Percentiles rank a stretch among this genome's conserved stretches.
Evolutionary conservation across 2,329 filamentous ascomycete species (phyloP).

Genomic region (Bipolaris sorokiniana): DNA sequence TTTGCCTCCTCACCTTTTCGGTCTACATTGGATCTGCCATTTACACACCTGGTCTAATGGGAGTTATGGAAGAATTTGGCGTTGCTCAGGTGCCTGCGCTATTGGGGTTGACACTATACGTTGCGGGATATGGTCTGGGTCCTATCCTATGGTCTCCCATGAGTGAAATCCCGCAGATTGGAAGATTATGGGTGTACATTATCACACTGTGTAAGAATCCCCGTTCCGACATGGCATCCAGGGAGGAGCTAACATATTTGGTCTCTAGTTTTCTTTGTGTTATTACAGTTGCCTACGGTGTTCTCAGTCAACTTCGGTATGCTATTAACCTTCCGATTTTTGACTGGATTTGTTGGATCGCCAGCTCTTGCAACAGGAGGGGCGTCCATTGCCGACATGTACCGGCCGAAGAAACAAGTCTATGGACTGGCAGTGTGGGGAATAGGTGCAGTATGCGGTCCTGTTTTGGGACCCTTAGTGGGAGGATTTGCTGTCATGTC

Average conservation of each 20-base stretch:
- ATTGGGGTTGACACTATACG: constrained; percentile 52
- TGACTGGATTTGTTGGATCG: constrained; percentile 57
- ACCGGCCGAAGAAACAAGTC: constrained; percentile 46
- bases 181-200: constrained; percentile 50
- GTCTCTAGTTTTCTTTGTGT: constrained; percentile 51
- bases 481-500: constrained; percentile 50
- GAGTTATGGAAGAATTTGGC: constrained; percentile 59
- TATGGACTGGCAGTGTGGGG: constrained; percentile 52
- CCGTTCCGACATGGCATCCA: no score
- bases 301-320: constrained; percentile 58
- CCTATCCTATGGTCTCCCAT: constrained; percentile 51
- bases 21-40: constrained; percentile 60
- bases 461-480: constrained; percentile 52
- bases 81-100: constrained; percentile 57
- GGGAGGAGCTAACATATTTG: background rate
- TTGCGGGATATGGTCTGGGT: constrained; percentile 42
- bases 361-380: constrained; percentile 56
- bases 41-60: constrained; percentile 53
- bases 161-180: constrained; percentile 57
- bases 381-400: constrained; percentile 56
- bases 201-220: constrained; percentile 23
- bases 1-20: constrained; percentile 60
- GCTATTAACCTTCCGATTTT: constrained; percentile 58
- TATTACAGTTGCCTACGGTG: constrained; percentile 55
- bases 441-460: constrained; percentile 50